Conservation (phyloP, 176 grass and related monocot species). For the Carex kokanica region DNA sequence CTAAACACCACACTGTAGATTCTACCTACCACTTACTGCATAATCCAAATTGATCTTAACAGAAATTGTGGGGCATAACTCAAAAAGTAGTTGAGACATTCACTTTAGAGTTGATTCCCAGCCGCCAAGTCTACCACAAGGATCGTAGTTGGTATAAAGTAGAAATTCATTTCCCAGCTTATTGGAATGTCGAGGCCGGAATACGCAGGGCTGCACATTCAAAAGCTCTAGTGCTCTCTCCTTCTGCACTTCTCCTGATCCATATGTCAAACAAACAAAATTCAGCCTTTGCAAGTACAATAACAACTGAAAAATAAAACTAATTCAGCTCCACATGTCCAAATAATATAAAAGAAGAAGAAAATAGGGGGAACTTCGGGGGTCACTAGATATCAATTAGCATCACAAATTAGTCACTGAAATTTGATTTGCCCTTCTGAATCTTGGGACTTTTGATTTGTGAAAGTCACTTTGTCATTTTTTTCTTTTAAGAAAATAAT, state of each 20-base stretch:
- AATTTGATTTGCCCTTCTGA: background rate
- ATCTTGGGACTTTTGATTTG: background rate
- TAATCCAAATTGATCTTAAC: background rate
- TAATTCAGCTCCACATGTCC: background rate
- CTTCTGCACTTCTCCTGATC: slow-evolving; percentile 71
- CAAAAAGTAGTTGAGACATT: background rate
- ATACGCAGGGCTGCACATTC: slow-evolving; percentile 56
- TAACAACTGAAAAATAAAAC: background rate
- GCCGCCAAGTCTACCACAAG: slow-evolving; percentile 49
- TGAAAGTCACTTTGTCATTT: background rate
- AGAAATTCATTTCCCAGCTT: slow-evolving; percentile 82
- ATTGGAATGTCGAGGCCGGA: slow-evolving; percentile 71
- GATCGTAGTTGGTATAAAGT: slow-evolving; percentile 71
- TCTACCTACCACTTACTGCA: background rate
- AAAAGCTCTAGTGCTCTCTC: slow-evolving; percentile 58
- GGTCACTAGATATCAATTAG: background rate
- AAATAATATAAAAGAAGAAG: background rate
- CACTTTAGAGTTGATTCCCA: slow-evolving; percentile 41
- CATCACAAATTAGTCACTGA: background rate
- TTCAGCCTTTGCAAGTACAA: background rate
- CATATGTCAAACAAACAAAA: background rate
- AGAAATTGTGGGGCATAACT: background rate
- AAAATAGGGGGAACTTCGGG: no score
- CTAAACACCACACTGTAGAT: background rate
- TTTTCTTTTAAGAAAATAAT: background rate